phyloP scores from a whole-genome alignment of 345 rosid species.

The Gynandropsis gynandra region DNA sequence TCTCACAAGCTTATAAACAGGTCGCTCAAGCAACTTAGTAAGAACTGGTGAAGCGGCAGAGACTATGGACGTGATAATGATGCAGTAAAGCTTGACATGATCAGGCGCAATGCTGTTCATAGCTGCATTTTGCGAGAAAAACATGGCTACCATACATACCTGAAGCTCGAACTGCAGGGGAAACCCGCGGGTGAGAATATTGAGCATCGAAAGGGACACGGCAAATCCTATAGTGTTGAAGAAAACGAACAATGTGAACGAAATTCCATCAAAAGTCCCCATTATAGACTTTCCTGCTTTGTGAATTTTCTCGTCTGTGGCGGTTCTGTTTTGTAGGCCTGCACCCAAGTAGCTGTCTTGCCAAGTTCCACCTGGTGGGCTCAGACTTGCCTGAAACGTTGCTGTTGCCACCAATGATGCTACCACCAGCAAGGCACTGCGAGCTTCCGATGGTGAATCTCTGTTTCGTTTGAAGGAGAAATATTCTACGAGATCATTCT shows the following conservation, averaged over 20 bases:
- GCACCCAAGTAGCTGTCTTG: constrained; percentile 28
- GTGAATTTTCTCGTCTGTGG: constrained; percentile 13
- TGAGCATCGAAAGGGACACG: constrained; percentile 39
- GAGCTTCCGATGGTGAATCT: constrained; percentile 53
- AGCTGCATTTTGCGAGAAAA: constrained; percentile 31
- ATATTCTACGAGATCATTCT: constrained; percentile 32
- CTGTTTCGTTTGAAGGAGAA: constrained; percentile 51
- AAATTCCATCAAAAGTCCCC: constrained; percentile 22
- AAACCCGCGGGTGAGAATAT: constrained; percentile 42
- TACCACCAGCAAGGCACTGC: constrained; percentile 36
- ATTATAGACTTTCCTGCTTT: constrained; percentile 35
- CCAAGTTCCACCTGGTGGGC: constrained; percentile 56
- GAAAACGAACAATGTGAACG: constrained; percentile 29
- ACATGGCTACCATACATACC: constrained; percentile 34
- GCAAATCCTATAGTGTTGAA: constrained; percentile 45
- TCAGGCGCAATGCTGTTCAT: constrained; percentile 31
- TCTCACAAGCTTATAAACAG: constrained; percentile 8
- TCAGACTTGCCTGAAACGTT: constrained; percentile 40
- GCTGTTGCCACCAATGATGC: constrained; percentile 49
- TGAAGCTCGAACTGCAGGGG: constrained; percentile 49
- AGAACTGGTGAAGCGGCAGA: constrained; percentile 15
- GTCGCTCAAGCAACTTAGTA: constrained; percentile 21
- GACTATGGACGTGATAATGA: constrained; percentile 24
- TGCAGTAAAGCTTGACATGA: constrained; percentile 18
- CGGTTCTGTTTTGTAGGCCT: constrained; percentile 14